Evolutionary conservation across 306 rosid genomes (phyloP).

Genomic region (Crotalaria pallida): DNA sequence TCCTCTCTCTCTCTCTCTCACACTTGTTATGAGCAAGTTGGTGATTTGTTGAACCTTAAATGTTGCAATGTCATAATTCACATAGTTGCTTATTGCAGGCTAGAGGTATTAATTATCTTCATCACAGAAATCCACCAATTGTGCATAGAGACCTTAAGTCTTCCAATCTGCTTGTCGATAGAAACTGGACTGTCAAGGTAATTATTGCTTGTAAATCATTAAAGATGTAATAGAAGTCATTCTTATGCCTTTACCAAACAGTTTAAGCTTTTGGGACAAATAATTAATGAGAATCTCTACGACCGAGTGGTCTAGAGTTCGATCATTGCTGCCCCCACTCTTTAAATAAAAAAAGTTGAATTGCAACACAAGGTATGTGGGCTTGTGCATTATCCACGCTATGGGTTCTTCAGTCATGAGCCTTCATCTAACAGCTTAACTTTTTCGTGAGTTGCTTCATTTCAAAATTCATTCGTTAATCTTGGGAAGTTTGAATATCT

Average conservation of each 20-base stretch:
- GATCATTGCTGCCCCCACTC: too few species aligned
- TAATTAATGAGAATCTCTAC: too few species aligned
- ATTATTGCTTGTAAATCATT: background rate
- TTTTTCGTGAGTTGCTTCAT: too few species aligned
- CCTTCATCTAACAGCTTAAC: too few species aligned
- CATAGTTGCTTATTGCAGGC: slow-evolving; percentile 41
- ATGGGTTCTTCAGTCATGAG: too few species aligned
- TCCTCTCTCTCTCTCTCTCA: slow-evolving; percentile 22
- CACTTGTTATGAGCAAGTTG: background rate
- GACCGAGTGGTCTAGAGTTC: too few species aligned
- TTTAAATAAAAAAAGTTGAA: too few species aligned
- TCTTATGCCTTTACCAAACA: too few species aligned
- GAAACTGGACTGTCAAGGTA: slow-evolving; percentile 83
- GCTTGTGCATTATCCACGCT: too few species aligned
- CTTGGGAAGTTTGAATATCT: background rate
- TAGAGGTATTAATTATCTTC: slow-evolving; percentile 80
- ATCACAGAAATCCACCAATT: slow-evolving; percentile 74
- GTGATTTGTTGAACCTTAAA: slow-evolving; percentile 1
- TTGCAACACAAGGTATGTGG: too few species aligned
- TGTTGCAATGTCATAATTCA: background rate
- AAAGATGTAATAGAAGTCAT: too few species aligned
- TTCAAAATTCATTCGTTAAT: background rate
- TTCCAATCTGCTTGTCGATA: slow-evolving; percentile 70
- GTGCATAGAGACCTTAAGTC: slow-evolving; percentile 81
- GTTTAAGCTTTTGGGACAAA: too few species aligned